Evolutionary conservation across 2,329 filamentous ascomycete species (phyloP).

Genomic region (Falciphora oryzae): DNA sequence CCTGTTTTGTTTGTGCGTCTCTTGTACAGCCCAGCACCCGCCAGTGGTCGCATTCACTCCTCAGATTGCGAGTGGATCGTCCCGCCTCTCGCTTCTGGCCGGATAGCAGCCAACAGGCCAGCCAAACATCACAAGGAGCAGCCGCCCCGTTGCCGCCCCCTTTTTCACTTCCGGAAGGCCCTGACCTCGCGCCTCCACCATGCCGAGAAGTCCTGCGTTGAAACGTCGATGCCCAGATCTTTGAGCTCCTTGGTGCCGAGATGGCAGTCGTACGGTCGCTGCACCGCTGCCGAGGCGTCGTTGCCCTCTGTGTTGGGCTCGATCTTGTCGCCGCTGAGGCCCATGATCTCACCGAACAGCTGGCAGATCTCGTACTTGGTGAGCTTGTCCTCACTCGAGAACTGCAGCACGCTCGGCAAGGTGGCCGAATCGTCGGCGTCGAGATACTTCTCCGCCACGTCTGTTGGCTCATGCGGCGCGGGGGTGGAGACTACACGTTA

Average conservation of each 20-base stretch:
- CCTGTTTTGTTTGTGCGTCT: not conserved
- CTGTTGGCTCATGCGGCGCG: conserved; percentile 30
- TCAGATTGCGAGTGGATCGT: not conserved
- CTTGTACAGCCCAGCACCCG: not conserved
- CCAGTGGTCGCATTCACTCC: not conserved
- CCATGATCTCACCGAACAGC: conserved; percentile 72
- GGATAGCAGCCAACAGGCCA: not conserved
- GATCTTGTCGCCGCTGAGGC: conserved; percentile 62
- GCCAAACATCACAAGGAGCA: not conserved
- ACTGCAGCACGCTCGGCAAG: conserved; percentile 71
- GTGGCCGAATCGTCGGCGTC: conserved; percentile 37
- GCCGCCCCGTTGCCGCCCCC: not conserved
- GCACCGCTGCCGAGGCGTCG: conserved; percentile 63
- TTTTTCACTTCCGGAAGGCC: conserved; percentile 49
- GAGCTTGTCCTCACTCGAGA: conserved; percentile 77
- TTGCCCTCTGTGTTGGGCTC: conserved; percentile 65
- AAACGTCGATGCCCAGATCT: conserved; percentile 68
- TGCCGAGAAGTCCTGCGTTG: conserved; percentile 66
- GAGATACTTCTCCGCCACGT: conserved; percentile 67
- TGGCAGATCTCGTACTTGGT: conserved; percentile 90
- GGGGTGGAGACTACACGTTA: not conserved
- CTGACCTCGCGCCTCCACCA: conserved; percentile 71
- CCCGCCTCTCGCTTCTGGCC: not conserved
- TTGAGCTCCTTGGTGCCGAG: conserved; percentile 69
- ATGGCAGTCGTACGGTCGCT: conserved; percentile 84